These are phyloP conservation scores for Monosporascus cannonballus DNA, from an alignment of 2,329 filamentous ascomycete species.

Conservation along the genomic window DNA sequence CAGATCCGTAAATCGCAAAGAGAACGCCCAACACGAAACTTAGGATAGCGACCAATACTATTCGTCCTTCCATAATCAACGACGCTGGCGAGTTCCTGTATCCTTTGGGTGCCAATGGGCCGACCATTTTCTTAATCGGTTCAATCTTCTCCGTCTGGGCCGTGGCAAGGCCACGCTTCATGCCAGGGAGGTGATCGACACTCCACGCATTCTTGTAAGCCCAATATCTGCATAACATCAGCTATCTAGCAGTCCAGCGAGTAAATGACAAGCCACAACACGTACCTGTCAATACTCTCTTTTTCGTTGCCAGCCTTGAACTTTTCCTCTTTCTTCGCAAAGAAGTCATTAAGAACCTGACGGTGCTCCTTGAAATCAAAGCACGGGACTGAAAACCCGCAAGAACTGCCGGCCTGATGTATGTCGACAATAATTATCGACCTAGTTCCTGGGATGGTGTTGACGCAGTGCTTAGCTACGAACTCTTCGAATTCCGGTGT, in stretches of 20 bases:
- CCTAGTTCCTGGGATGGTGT: slow-evolving; percentile 24
- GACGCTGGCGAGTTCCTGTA: not conserved
- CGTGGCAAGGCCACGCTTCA: slow-evolving; percentile 26
- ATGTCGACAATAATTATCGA: slow-evolving; percentile 32
- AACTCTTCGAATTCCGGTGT: not conserved
- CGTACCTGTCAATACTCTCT: slow-evolving; percentile 29
- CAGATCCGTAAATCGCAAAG: not conserved
- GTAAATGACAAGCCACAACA: not conserved
- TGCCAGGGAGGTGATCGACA: slow-evolving; percentile 32
- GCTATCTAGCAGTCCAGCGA: not conserved
- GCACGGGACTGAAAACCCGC: slow-evolving; percentile 33
- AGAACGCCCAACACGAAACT: not conserved
- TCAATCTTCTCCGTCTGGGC: slow-evolving; percentile 24
- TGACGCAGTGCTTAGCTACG: slow-evolving; percentile 18
- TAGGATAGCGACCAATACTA: not conserved
- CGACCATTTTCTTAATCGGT: slow-evolving; percentile 35
- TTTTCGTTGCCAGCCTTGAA: slow-evolving; percentile 26
- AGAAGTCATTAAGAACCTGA: slow-evolving; percentile 27
- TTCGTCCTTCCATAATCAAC: not conserved
- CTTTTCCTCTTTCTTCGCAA: slow-evolving; percentile 24
- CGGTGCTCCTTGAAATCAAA: slow-evolving; percentile 33
- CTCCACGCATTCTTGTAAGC: slow-evolving; percentile 33
- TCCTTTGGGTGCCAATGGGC: slow-evolving; percentile 22
- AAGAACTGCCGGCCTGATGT: slow-evolving; percentile 33
- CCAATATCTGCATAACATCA: slow-evolving; percentile 24